phyloP scores from a whole-genome alignment of 2,329 filamentous ascomycete species.

The Dactylellina sp. region DNA sequence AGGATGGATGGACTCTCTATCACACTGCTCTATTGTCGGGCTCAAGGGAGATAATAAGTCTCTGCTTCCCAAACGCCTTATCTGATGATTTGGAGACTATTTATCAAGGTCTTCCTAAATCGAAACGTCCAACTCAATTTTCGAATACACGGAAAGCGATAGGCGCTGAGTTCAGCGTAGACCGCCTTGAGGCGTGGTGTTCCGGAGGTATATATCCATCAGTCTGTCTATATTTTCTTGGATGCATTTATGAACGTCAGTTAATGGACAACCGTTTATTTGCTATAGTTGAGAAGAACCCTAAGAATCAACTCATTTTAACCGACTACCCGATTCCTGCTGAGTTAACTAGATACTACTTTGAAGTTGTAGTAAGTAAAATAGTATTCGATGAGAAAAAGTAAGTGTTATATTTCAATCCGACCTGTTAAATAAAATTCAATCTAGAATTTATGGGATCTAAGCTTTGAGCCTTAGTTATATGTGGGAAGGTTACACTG shows the following conservation, averaged over 20 bases:
- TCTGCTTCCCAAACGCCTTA: background rate
- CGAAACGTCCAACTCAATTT: background rate
- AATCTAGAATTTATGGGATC: no score
- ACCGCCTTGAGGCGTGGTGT: background rate
- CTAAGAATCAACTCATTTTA: background rate
- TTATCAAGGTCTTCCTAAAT: background rate
- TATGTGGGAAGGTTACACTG: background rate
- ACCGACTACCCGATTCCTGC: conserved; percentile 3
- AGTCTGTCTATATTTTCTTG: background rate
- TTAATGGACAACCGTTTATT: no score
- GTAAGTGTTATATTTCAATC: no score
- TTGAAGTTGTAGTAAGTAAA: background rate
- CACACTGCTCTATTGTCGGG: background rate
- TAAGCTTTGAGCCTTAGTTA: no score
- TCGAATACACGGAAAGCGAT: background rate
- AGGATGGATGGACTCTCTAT: conserved; percentile 6
- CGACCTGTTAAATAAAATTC: no score
- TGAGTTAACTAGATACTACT: background rate
- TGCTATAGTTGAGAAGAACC: background rate
- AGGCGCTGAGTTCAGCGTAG: background rate
- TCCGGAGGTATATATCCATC: background rate
- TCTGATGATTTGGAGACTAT: background rate
- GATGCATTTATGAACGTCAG: no score
- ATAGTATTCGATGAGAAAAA: background rate
- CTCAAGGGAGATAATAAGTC: background rate